Evolutionary conservation across 768 basidiomycete genomes (phyloP).

Genomic region (Kwoniella heveanensis): DNA sequence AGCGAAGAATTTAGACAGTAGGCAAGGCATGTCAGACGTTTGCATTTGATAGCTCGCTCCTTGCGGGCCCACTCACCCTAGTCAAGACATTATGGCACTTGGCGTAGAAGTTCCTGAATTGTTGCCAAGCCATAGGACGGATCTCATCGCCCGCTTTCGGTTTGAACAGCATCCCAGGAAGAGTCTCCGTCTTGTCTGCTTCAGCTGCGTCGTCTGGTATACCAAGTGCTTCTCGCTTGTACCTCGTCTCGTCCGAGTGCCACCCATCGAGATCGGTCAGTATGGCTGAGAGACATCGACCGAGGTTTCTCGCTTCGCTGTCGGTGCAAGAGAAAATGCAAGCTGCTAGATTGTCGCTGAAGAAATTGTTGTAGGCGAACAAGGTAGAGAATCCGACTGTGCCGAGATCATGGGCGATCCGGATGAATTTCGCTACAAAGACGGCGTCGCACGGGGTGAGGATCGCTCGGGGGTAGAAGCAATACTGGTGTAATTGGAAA

Average conservation of each 20-base stretch:
- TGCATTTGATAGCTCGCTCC: too few relatives aligned
- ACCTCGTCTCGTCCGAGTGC: conserved; percentile 67
- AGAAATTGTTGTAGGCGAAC: conserved; percentile 78
- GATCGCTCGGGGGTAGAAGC: conserved; percentile 85
- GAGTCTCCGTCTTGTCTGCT: conserved; percentile 60
- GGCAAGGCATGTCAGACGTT: neutral
- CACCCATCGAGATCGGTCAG: conserved; percentile 77
- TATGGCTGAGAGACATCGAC: conserved; percentile 85
- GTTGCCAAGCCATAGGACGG: conserved; percentile 64
- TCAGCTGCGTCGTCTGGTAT: conserved; percentile 63
- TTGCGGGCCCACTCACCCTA: conserved; percentile 62
- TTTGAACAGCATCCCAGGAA: conserved; percentile 67
- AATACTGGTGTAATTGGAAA: conserved; percentile 67
- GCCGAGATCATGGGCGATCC: conserved; percentile 81
- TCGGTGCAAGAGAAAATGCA: conserved; percentile 92
- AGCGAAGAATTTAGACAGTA: neutral
- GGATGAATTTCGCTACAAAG: conserved; percentile 87
- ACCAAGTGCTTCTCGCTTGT: conserved; percentile 64
- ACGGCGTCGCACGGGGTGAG: conserved; percentile 97
- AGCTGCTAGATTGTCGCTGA: conserved; percentile 79
- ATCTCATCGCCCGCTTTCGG: conserved; percentile 59
- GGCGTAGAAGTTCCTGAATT: conserved; percentile 69
- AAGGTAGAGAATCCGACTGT: conserved; percentile 86
- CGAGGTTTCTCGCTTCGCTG: conserved; percentile 92
- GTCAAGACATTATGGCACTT: conserved; percentile 84